Base-by-base conservation (phyloP, 441 rosid genomes). In the Metrosideros polymorpha region DNA sequence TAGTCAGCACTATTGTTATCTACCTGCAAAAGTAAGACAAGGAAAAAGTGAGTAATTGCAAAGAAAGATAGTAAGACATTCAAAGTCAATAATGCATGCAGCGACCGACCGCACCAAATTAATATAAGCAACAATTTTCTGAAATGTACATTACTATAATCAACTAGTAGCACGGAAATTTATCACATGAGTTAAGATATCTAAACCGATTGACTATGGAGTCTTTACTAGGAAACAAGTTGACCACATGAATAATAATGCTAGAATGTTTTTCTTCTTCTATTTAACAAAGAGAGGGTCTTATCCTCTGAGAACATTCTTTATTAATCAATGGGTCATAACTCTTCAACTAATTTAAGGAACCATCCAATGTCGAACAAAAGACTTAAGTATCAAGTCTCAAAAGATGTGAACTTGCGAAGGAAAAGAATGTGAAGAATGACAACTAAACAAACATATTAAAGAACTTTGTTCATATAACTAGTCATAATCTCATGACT, bases 11-110 rank as follows among this genome's bases (percentile, higher is more conserved):
- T 75, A n/a, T 83, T 84, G 85, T 63, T 83, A 56, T 88, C 92
- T 85, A 91, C 92, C 99, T 95, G 91, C 86, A 88, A 84, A 86
- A 91, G 84, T 55, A 89, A 85, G 27, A 75, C 82, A 42, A 42
- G 82, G 49, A 39, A 89, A 87, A 42, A 19, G 61, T 45, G 88
- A 88, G 63, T 27, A 85, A 84, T 71, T 14, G 49, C 82, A 75
- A 75, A 42, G 82, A 75, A 71, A 55, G 7, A 55, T n/a, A 53
- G 19, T 42, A 27, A 47, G 57, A 75, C 42, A 76, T 85, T 51
- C 30, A 39, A 39, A 71, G 82, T 22, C 49, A 71, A 75, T 24
- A 42, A 75, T 39, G 49, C 49, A 75, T 3, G 18, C 29, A 12
- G 29, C 24, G 49, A 75, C 9, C 3, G 5, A 7, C 47, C 5